Evolutionary conservation across 208 protist species (phyloP), one percentile per base, ranked within the genome.

Genomic region (Tetramitus jugosus): DNA sequence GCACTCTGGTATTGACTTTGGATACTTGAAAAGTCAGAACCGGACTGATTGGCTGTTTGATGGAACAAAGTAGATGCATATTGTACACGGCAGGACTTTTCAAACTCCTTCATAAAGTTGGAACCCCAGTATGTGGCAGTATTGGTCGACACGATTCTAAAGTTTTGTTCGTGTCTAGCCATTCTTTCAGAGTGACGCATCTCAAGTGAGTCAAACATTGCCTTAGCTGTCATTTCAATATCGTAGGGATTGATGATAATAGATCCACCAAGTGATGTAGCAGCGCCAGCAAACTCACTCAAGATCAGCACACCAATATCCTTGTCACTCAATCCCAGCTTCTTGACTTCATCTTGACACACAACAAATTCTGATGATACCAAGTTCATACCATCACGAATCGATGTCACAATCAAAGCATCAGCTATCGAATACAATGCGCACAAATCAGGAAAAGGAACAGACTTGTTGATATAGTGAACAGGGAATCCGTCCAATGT

Each of bases 331-430:
- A 49, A 0, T 33, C 43, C 39, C 20, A 33, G 33, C 4, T 43
- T 13, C 26, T 46, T 13, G 6, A 14, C 42, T 74, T 74, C 42
- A 37, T 81, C 42, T 60, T 90, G 87, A 60, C 81, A 87, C 4
- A 77, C 85, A 29, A 90, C 72, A 75, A 82, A 90, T 78, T 90
- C 87, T 61, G 83, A 79, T 13, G 85, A 72, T 0, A 89, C 85
- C 13, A 90, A 61, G 60, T 90, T 90, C 87, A 90, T 90, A 39
- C 87, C 87, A 80, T 90, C 87, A 31, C 87, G 56, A 43, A 90
- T 67, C 3, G 87, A 90, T 13, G 84, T 90, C 3, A 90, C 83
- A 0, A 90, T 35, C 6, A 68, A 85, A 2, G 80, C 80, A 62
- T 90, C 87, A 13, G 85, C 80, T 33, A 89, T 20, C 26, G 72